A percentile compares a stretch with the other conserved stretches of the same genome.
Evolutionary conservation across 2,329 filamentous ascomycete species (phyloP).

Genomic region (Diaporthe ampelina): DNA sequence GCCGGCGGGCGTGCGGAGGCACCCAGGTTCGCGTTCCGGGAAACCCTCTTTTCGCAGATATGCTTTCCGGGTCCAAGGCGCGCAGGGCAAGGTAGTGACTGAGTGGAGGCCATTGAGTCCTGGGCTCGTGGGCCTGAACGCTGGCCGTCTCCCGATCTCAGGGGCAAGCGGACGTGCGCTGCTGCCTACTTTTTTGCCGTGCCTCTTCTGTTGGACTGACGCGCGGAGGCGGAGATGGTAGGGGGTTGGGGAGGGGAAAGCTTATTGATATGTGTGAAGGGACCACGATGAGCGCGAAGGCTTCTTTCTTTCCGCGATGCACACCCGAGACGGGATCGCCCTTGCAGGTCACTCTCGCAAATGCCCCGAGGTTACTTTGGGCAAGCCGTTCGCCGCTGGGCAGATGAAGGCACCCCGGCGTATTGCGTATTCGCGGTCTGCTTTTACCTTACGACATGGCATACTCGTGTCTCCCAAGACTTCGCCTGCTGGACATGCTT

Average conservation of each 20-base stretch:
- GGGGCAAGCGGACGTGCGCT: background rate
- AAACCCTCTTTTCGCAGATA: conserved; percentile 13
- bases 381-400: background rate
- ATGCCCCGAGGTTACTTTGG: conserved; percentile 17
- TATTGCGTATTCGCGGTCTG: background rate
- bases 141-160: background rate
- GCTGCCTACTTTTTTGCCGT: background rate
- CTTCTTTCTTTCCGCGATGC: background rate
- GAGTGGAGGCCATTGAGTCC: background rate
- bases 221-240: background rate
- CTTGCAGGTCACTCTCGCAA: conserved; percentile 13
- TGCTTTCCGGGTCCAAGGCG: conserved; percentile 12
- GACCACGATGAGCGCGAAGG: background rate
- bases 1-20: conserved; percentile 21
- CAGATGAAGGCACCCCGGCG: background rate
- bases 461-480: background rate
- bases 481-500: background rate
- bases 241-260: background rate
- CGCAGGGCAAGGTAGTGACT: background rate
- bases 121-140: background rate
- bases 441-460: background rate
- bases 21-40: conserved; percentile 21
- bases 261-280: conserved; percentile 9
- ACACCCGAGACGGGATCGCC: conserved; percentile 23
- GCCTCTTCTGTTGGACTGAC: background rate